These are phyloP conservation scores for Corchorus capsularis DNA, from an alignment of 345 rosid genomes.

Conservation along the genomic window DNA sequence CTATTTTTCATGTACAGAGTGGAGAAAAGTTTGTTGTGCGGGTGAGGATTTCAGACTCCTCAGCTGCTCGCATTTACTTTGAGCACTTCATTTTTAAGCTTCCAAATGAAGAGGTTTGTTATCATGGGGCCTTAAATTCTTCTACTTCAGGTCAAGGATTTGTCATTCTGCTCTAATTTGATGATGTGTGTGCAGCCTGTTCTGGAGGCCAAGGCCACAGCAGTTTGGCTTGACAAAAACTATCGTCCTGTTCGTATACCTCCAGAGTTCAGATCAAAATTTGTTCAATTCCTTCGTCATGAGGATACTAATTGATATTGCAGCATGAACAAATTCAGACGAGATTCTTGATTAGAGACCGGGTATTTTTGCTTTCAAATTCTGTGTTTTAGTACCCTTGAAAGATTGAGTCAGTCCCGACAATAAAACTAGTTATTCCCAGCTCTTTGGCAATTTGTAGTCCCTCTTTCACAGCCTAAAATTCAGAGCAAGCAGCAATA, in stretches of 20 bases:
- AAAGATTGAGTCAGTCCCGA: too few relatives aligned
- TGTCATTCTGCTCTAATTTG: conserved; percentile 2
- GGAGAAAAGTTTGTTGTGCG: conserved; percentile 72
- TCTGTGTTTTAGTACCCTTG: background rate
- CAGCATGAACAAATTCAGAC: background rate
- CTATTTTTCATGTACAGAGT: conserved; percentile 42
- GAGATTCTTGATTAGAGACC: background rate
- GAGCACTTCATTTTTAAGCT: conserved; percentile 74
- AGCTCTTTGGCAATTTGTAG: too few relatives aligned
- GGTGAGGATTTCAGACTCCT: conserved; percentile 65
- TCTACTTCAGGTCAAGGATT: background rate
- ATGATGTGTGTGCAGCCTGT: conserved; percentile 46
- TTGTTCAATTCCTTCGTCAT: conserved; percentile 47
- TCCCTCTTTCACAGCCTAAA: too few relatives aligned
- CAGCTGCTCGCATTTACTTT: conserved; percentile 73
- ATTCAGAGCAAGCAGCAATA: too few relatives aligned
- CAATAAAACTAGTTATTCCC: too few relatives aligned
- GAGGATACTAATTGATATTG: conserved; percentile 41
- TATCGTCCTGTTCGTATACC: conserved; percentile 81
- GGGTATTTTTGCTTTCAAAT: background rate
- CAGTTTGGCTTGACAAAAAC: conserved; percentile 81
- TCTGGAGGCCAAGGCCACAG: conserved; percentile 76
- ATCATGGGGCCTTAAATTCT: background rate
- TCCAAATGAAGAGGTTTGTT: conserved; percentile 69
- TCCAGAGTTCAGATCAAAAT: conserved; percentile 56